Evolutionary conservation across 1,139 yeast genomes (phyloP).

Genomic region (Debaryomyces fabryi): DNA sequence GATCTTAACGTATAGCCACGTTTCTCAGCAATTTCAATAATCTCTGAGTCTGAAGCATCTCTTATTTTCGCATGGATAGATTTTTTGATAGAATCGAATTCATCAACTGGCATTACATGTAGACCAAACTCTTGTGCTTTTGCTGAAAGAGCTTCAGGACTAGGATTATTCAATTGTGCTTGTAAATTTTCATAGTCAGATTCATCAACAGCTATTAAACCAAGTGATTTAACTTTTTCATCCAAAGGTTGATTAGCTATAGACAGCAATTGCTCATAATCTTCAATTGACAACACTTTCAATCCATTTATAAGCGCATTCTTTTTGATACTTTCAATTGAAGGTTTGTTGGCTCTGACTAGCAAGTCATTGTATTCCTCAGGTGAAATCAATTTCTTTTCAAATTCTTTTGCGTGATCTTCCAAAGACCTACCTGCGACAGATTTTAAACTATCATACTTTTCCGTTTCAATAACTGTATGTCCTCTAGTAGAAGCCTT

Average conservation of each 20-base stretch:
- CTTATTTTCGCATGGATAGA: not conserved
- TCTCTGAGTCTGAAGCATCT: not conserved
- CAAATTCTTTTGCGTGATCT: constrained; percentile 17
- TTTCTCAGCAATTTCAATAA: constrained; percentile 5
- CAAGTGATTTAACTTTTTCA: constrained; percentile 19
- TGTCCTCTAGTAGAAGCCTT: constrained; percentile 9
- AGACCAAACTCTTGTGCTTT: constrained; percentile 21
- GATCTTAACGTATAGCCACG: constrained; percentile 17
- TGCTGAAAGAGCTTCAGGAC: constrained; percentile 21
- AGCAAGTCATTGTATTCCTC: constrained; percentile 38
- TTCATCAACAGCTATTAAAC: constrained; percentile 8
- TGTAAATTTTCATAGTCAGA: constrained; percentile 18
- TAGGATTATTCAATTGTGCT: constrained; percentile 19
- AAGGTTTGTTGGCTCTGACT: constrained; percentile 40
- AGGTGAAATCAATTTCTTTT: constrained; percentile 13
- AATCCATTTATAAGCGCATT: constrained; percentile 35
- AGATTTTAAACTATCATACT: constrained; percentile 15
- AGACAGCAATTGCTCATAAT: constrained; percentile 22
- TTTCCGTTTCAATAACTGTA: constrained; percentile 14
- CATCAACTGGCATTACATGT: constrained; percentile 22
- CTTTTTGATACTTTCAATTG: constrained; percentile 31
- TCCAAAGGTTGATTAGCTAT: constrained; percentile 19
- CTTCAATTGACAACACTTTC: constrained; percentile 30
- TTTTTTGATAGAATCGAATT: constrained; percentile 12
- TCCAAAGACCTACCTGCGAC: constrained; percentile 18